These are phyloP conservation scores for Citrus unshiu DNA, from an alignment of 345 rosid genomes.

Conservation along the genomic window DNA sequence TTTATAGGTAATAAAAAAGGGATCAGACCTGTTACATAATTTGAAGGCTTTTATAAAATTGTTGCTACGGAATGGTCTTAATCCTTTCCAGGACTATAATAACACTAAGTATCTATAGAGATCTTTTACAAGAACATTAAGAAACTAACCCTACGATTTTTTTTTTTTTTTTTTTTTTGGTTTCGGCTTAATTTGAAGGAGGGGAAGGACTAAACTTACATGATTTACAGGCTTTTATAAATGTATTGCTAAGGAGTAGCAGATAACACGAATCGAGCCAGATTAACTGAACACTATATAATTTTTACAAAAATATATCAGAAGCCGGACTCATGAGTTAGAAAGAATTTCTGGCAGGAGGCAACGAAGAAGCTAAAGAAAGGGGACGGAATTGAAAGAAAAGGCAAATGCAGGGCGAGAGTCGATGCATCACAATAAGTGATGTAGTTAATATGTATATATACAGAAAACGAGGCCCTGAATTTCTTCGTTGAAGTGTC, in stretches of 20 bases:
- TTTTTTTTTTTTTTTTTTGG: conserved; percentile 8
- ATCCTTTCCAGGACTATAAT: conserved; percentile 42
- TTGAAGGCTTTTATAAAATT: conserved; percentile 51
- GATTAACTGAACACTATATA: background rate
- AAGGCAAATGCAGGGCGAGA: background rate
- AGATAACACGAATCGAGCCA: conserved; percentile 28
- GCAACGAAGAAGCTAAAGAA: background rate
- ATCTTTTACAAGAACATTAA: background rate
- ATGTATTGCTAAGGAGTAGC: conserved; percentile 41
- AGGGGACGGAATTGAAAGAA: background rate
- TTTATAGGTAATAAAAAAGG: background rate
- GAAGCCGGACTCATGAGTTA: conserved; percentile 21
- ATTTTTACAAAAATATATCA: background rate
- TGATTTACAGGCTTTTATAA: conserved; percentile 52
- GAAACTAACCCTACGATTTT: background rate
- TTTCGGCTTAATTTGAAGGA: background rate
- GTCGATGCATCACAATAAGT: background rate
- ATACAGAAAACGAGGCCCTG: background rate
- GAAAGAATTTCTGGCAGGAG: background rate
- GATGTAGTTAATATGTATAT: background rate
- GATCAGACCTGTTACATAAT: conserved; percentile 49
- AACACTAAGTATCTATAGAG: background rate
- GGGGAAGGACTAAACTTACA: conserved; percentile 29
- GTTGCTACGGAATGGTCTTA: conserved; percentile 37
- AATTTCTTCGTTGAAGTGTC: background rate